Evolutionary conservation across 306 rosid genomes (phyloP).

Genomic region (Quercus robur): DNA sequence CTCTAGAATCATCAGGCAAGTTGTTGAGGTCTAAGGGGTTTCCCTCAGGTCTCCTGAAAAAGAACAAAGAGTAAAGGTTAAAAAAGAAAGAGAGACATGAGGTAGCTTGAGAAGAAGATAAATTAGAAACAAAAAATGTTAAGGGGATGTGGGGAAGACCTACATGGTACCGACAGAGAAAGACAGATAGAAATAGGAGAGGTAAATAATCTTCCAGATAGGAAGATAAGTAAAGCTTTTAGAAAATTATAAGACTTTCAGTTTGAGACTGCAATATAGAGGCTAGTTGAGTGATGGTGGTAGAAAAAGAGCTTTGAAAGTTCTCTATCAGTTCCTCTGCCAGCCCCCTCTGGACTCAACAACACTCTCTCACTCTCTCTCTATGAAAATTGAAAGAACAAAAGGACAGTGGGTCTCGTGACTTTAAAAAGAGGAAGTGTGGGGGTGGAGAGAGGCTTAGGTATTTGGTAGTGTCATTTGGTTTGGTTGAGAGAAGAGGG

Average conservation of each 20-base stretch:
- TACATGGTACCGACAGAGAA: constrained; percentile 77
- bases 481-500: constrained; percentile 45
- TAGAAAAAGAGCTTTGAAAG: constrained; percentile 97
- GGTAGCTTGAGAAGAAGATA: constrained; percentile 2
- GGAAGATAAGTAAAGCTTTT: constrained; percentile 34
- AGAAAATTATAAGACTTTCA: constrained; percentile 53
- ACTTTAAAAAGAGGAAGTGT: constrained; percentile 50
- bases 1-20: constrained; percentile 72
- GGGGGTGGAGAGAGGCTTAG: constrained; percentile 22
- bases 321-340: constrained; percentile 99
- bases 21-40: constrained; percentile 92
- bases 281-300: constrained; percentile 88
- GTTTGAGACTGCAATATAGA: constrained; percentile 85
- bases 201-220: constrained; percentile 39
- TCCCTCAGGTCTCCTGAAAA: constrained; percentile 73
- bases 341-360: constrained; percentile 42
- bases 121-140: constrained; percentile 11
- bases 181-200: constrained; percentile 38
- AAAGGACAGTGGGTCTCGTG: constrained; percentile 83
- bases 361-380: constrained; percentile 25
- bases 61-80: constrained; percentile 10
- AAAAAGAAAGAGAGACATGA: constrained; percentile 4
- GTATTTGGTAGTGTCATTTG: constrained; percentile 30
- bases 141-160: constrained; percentile 49
- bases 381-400: constrained; percentile 52